Base-by-base conservation (phyloP, 495 filamentous ascomycete species). In the Penicillium odoratum region DNA sequence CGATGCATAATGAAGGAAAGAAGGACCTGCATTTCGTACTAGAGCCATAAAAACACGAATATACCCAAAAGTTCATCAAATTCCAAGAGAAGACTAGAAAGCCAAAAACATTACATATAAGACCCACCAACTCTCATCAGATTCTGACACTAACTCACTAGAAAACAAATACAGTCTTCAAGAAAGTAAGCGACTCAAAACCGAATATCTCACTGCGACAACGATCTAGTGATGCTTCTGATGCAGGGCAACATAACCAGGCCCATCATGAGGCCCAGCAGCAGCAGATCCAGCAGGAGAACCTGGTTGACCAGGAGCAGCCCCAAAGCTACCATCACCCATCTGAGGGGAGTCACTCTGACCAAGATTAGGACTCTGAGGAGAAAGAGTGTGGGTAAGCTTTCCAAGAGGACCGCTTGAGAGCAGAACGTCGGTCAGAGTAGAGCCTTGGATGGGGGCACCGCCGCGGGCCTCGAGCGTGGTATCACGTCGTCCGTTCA, bases 371-470 rank as follows among this genome's bases (percentile, higher is more conserved):
- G 62, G 29, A 34, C 25, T 44, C 53, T 29, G 44, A 36, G 61
- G 61, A 21, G 58, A 25, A n/a, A 69, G 53, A 5, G 36, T 5
- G n/a, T 65, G 43, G 38, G 29, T 43, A 0, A 69, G 9, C 40
- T 67, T 65, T 8, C 57, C 57, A 15, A 69, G 26, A 25, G 55
- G 53, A 56, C 67, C 64, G 18, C 56, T 49, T 16, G 52, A n/a
- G 10, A 67, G 30, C 5, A 69, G 18, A 38, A 63, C 64, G 43
- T 58, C 59, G 0, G 59, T 50, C 21, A 69, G 48, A 5, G 61
- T 62, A 7, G 67, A 58, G 16, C 67, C 67, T 54, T 67, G 53
- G 31, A 69, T 61, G 16, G 67, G 67, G 2, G 61, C 28, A 10
- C 18, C 53, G 13, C 49, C 51, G 18, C 63, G 60, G 7, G 63